These are phyloP conservation scores for Hanseniaspora guilliermondii DNA, from an alignment of 805 yeast species.

Conservation along the genomic window DNA sequence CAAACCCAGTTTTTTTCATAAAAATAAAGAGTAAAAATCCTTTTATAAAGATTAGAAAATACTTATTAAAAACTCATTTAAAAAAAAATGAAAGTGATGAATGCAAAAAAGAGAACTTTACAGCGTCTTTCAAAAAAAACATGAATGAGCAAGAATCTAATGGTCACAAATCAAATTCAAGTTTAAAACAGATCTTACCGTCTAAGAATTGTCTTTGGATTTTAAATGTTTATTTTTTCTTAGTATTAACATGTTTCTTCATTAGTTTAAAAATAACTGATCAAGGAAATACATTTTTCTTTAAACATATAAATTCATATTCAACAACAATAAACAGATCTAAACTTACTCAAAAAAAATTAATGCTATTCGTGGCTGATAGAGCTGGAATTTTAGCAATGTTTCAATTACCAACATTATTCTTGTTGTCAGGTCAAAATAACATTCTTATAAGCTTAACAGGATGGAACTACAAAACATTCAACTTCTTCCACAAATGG, in stretches of 20 bases:
- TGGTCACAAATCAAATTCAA: not conserved
- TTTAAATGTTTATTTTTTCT: constrained; percentile 16
- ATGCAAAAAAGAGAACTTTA: not conserved
- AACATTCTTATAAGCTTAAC: constrained; percentile 50
- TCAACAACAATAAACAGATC: constrained; percentile 18
- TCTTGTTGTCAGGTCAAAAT: constrained; percentile 61
- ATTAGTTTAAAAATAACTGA: not conserved
- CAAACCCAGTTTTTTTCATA: constrained; percentile 25
- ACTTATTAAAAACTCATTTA: constrained; percentile 27
- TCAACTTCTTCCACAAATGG: constrained; percentile 57
- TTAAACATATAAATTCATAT: constrained; percentile 13
- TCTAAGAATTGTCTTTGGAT: not conserved
- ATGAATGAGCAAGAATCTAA: not conserved
- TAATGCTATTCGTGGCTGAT: constrained; percentile 31
- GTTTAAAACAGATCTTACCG: not conserved
- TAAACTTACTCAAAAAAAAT: constrained; percentile 15
- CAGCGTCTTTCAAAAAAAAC: not conserved
- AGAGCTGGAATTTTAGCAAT: constrained; percentile 37
- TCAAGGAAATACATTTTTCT: constrained; percentile 1
- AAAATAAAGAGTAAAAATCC: constrained; percentile 18
- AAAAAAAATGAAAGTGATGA: constrained; percentile 10
- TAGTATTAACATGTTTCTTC: not conserved
- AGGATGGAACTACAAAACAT: constrained; percentile 51
- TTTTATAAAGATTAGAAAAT: constrained; percentile 26
- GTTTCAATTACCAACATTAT: constrained; percentile 40